phyloP scores from a whole-genome alignment of 2,329 filamentous ascomycete genomes.

The Trichoderma koningii region DNA sequence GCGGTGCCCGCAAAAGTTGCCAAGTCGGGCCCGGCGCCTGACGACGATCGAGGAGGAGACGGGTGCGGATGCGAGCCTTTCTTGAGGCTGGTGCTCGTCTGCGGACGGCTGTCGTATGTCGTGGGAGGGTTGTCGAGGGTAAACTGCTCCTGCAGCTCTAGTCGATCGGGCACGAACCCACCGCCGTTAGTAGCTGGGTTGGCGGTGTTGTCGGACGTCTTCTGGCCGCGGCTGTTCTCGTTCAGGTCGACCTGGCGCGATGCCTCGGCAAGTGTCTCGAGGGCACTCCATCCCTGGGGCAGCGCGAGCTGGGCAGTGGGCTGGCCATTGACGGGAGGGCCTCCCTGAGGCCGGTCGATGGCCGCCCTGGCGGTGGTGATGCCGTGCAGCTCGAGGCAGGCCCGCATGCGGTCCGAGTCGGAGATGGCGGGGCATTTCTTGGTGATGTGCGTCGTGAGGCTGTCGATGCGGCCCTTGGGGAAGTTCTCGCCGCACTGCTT shows the following conservation, averaged over 20 bases:
- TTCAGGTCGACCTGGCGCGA: slow-evolving; percentile 75
- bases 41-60: background rate
- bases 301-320: slow-evolving; percentile 38
- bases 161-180: slow-evolving; percentile 40
- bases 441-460: slow-evolving; percentile 75
- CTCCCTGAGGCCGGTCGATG: slow-evolving; percentile 37
- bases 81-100: slow-evolving; percentile 31
- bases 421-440: slow-evolving; percentile 84
- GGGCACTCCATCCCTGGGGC: slow-evolving; percentile 70
- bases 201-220: slow-evolving; percentile 37
- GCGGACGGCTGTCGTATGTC: slow-evolving; percentile 47
- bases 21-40: slow-evolving; percentile 26
- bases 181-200: slow-evolving; percentile 33
- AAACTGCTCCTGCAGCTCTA: slow-evolving; percentile 62
- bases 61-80: slow-evolving; percentile 33
- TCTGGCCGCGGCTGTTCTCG: slow-evolving; percentile 59
- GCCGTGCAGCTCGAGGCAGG: slow-evolving; percentile 71
- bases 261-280: slow-evolving; percentile 86
- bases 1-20: slow-evolving; percentile 22
- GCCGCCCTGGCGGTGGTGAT: slow-evolving; percentile 55
- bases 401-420: slow-evolving; percentile 72
- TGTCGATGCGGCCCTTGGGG: slow-evolving; percentile 85
- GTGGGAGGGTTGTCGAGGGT: slow-evolving; percentile 58
- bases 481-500: slow-evolving; percentile 87
- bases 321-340: slow-evolving; percentile 38